Evolutionary conservation across 257 asterid genomes (phyloP), one percentile per base, ranked within the genome.

Genomic region (Przewalskia tangutica): DNA sequence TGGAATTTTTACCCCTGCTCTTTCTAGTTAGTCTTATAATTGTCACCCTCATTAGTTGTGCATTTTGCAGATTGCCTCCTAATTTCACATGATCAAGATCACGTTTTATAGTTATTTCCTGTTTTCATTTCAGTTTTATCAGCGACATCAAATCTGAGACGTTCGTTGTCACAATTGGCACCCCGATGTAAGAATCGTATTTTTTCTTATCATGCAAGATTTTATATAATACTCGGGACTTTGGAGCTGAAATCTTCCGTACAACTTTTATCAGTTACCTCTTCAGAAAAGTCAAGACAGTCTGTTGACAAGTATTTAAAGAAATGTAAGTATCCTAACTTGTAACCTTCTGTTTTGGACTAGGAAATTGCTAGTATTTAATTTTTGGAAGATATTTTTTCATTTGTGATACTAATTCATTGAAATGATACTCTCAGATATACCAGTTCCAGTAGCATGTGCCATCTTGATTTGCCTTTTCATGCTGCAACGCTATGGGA

Each of bases 1-100:
- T 84, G 97, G 96, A 78, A 88, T 92, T 83, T 93, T 95, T 68
- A 94, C 98, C 40, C 99, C 99, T n/a, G 91, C 98, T 40, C 87
- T 95, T 84, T 95, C 97, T 82, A 97, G 99, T 95, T 78, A 18
- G 94, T 82, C 76, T 60, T 18, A 18, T 17, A 11, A 56, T 10
- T 23, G 4, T 17, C n/a, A 71, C 42, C 59, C 51, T 80, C 2
- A 71, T 0, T 32, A 7, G 1, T 58, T 40, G 68, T 27, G 20
- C 1, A 53, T 27, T 78, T 44, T 3, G 0, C 56, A 1, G 40
- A 71, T 5, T 6, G 20, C 59, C 0, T 48, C 1, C 59, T 46
- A 18, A 12, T 46, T 13, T 48, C 60, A 73, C 20, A 48, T 48
- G 8, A 73, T 46, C 27, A 71, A 5, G 58, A 71, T 71, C 58